Conservation (phyloP, 306 rosid genomes). For the Pyrus communis region DNA sequence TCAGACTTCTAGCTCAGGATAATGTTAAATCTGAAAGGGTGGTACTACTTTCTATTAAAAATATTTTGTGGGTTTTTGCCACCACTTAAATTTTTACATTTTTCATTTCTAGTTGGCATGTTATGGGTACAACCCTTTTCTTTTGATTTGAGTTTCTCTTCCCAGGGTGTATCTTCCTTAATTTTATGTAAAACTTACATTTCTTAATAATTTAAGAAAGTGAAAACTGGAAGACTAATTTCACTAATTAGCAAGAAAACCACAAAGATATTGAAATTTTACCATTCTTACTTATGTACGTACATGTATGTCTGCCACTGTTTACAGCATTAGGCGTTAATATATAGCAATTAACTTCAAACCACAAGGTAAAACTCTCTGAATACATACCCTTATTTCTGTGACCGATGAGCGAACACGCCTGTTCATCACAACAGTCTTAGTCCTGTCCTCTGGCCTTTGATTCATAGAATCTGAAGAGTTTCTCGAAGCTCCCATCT, state of each 20-base stretch:
- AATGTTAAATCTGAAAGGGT: background rate
- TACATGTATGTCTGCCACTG: background rate
- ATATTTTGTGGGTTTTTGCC: background rate
- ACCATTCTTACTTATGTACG: background rate
- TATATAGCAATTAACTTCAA: background rate
- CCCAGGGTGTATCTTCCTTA: constrained; percentile 1
- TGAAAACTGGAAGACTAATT: background rate
- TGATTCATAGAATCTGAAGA: constrained; percentile 48
- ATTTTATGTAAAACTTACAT: background rate
- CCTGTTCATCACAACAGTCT: constrained; percentile 51
- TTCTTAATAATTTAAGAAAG: background rate
- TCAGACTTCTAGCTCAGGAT: background rate
- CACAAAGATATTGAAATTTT: background rate
- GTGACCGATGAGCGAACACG: constrained; percentile 59
- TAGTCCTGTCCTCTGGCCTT: constrained; percentile 52
- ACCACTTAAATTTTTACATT: background rate
- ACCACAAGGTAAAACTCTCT: background rate
- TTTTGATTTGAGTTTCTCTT: constrained; percentile 6
- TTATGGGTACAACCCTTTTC: background rate
- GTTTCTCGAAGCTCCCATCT: constrained; percentile 50
- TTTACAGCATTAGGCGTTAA: background rate
- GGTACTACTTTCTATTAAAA: background rate
- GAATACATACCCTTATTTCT: constrained; percentile 54
- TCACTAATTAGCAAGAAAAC: background rate
- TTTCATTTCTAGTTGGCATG: background rate